A percentile compares a stretch with the other conserved stretches of the same genome.
These are phyloP conservation scores for Dactylellina sp. DNA, from an alignment of 2,329 filamentous ascomycete genomes.

Conservation along the genomic window DNA sequence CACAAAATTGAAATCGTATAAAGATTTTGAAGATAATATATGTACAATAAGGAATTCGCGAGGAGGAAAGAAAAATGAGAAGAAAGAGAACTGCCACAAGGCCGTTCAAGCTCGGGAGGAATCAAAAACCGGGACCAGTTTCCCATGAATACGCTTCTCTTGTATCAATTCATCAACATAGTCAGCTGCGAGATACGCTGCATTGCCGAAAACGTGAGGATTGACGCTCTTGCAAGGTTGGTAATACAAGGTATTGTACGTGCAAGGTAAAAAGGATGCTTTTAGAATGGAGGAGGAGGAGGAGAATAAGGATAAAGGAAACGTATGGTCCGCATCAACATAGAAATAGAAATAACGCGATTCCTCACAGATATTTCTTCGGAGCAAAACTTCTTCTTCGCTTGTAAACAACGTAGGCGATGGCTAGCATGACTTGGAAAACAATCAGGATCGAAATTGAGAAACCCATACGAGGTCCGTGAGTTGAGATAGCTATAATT, in stretches of 20 bases:
- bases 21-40: slow-evolving; percentile 24
- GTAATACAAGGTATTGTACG: not conserved
- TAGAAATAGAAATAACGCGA: no score
- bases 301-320: not conserved
- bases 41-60: slow-evolving; percentile 46
- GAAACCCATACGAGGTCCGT: slow-evolving; percentile 71
- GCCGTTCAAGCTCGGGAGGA: not conserved
- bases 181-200: not conserved
- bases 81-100: not conserved
- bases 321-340: no score
- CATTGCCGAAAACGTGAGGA: not conserved
- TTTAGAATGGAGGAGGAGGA: not conserved
- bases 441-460: slow-evolving; percentile 79
- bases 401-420: slow-evolving; percentile 82
- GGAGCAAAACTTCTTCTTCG: slow-evolving; percentile 77
- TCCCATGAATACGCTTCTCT: slow-evolving; percentile 18
- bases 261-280: slow-evolving; percentile 2
- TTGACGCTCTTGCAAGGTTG: not conserved
- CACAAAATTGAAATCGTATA: not conserved
- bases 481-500: slow-evolving; percentile 66
- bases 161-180: slow-evolving; percentile 12
- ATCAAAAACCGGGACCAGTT: not conserved
- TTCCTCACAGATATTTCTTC: slow-evolving; percentile 84
- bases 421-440: slow-evolving; percentile 78
- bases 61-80: slow-evolving; percentile 12